A percentile compares a stretch with the other conserved stretches of the same genome.
Conservation (phyloP, 305 asterid genomes). For the Fraxinus greggii region DNA sequence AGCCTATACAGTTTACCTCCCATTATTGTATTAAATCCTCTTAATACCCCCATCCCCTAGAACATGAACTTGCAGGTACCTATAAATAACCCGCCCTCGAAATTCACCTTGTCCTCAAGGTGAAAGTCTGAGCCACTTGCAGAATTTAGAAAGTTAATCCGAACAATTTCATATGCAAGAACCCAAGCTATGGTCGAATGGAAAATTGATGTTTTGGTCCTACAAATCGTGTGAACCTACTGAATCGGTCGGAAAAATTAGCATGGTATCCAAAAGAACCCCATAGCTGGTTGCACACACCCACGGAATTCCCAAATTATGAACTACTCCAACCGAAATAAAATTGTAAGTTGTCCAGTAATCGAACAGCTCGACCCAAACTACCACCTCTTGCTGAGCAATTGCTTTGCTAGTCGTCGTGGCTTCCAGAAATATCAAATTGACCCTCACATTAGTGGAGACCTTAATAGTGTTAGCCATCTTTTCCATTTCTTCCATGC, state of each 20-base stretch:
- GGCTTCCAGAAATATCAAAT: not conserved
- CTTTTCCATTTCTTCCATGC: not conserved
- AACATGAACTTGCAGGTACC: not conserved
- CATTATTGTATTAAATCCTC: not conserved
- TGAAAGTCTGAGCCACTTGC: not conserved
- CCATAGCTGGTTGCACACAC: not conserved
- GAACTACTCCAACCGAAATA: not conserved
- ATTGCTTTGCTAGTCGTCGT: not conserved
- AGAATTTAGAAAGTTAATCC: not conserved
- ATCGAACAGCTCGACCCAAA: not conserved
- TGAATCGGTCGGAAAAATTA: not conserved
- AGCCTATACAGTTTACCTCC: not conserved
- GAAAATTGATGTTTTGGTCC: not conserved
- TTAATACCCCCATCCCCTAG: not conserved
- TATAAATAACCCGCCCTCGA: not conserved
- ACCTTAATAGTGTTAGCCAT: not conserved
- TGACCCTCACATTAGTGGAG: not conserved
- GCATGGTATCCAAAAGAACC: not conserved
- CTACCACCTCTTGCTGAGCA: not conserved
- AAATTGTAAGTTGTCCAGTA: not conserved
- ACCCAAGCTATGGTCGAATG: not conserved
- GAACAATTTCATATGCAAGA: not conserved
- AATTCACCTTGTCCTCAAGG: not conserved
- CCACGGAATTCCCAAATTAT: not conserved
- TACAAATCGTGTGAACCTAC: not conserved